Evolutionary conservation across 805 yeast genomes (phyloP).

Genomic region (Ogataea kodamae): DNA sequence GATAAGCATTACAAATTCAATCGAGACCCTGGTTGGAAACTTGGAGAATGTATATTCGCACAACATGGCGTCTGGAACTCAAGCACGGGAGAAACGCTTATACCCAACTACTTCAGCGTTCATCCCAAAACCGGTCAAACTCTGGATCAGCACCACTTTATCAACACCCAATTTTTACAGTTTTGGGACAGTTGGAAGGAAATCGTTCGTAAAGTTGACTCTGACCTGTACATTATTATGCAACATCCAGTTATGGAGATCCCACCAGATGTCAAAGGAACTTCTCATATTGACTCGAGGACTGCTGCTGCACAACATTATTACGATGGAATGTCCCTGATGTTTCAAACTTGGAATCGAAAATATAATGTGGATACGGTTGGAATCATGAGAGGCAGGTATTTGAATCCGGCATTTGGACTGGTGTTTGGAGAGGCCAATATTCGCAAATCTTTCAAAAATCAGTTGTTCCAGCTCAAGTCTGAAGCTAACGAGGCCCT

Average conservation of each 20-base stretch:
- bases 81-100: conserved; percentile 36
- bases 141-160: conserved; percentile 53
- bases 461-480: conserved; percentile 65
- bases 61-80: conserved; percentile 74
- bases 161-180: conserved; percentile 61
- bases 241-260: conserved; percentile 79
- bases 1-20: conserved; percentile 72
- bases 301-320: conserved; percentile 85
- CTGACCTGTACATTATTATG: conserved; percentile 53
- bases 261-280: conserved; percentile 64
- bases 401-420: conserved; percentile 67
- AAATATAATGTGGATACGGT: conserved; percentile 82
- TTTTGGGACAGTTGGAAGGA: conserved; percentile 51
- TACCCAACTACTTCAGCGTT: conserved; percentile 49
- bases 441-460: conserved; percentile 66
- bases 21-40: conserved; percentile 59
- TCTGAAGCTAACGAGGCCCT: conserved; percentile 58
- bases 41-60: conserved; percentile 80
- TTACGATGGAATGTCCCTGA: conserved; percentile 90
- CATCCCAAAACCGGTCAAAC: conserved; percentile 37
- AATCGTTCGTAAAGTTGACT: conserved; percentile 44
- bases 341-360: conserved; percentile 88
- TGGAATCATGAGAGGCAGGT: conserved; percentile 78
- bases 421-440: conserved; percentile 79
- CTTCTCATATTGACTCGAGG: conserved; percentile 52